A percentile compares a stretch with the other conserved stretches of the same genome.
phyloP scores from a whole-genome alignment of 176 grass and related monocot species.

The Paspalum vaginatum region DNA sequence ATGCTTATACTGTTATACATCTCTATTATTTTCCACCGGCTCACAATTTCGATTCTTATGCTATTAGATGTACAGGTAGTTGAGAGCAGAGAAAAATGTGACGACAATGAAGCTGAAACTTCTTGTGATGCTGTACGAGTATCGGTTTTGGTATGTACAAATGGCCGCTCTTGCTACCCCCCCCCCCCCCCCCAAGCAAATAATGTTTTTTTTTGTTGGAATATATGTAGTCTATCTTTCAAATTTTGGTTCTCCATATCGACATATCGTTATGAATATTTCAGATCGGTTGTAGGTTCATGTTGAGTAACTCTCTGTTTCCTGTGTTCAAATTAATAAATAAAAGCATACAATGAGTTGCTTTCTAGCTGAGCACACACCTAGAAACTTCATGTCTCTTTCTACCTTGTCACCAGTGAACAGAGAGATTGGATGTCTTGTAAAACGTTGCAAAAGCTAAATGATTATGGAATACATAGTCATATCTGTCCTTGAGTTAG shows the following conservation, averaged over 20 bases:
- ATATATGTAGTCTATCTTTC: not conserved
- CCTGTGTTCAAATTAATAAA: not conserved
- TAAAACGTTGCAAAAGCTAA: not conserved
- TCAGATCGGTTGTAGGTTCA: not conserved
- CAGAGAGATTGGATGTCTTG: not conserved
- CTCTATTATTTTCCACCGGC: conserved; percentile 20
- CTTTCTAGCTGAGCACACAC: not conserved
- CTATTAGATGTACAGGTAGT: conserved; percentile 64
- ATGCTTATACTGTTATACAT: conserved; percentile 35
- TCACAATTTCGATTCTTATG: conserved; percentile 25
- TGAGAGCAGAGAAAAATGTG: conserved; percentile 79
- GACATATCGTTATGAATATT: not conserved
- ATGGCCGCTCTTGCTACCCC: conserved; percentile 20
- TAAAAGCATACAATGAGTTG: not conserved
- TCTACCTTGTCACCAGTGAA: conserved; percentile 1
- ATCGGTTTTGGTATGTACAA: conserved; percentile 73
- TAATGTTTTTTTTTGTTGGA: conserved; percentile 25
- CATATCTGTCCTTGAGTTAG: conserved; percentile 1
- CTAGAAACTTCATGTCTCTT: not conserved
- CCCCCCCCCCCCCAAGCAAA: not conserved
- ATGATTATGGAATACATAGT: not conserved
- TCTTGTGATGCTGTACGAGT: conserved; percentile 91
- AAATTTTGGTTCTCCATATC: not conserved
- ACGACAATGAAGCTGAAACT: conserved; percentile 59
- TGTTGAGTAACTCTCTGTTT: not conserved